Percentiles rank a stretch among this genome's conserved stretches.
phyloP scores from a whole-genome alignment of 2,329 filamentous ascomycete species.

The Zarea fungicola region DNA sequence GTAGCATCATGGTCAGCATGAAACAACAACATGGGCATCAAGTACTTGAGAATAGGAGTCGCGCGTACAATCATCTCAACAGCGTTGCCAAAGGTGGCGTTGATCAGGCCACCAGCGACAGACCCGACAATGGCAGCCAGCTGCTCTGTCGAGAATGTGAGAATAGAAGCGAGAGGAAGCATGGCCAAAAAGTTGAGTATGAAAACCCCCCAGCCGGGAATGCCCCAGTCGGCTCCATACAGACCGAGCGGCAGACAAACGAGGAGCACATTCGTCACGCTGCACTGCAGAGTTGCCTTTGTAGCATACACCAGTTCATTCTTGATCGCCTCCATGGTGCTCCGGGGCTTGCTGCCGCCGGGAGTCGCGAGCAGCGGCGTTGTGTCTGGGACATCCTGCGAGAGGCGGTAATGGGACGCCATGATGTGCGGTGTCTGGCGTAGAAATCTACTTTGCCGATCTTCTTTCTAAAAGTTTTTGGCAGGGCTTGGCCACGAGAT shows the following conservation, averaged over 20 bases:
- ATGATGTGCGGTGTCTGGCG: too few species aligned
- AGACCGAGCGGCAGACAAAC: slow-evolving; percentile 62
- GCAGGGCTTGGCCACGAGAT: neutral
- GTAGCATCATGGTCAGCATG: neutral
- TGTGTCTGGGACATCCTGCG: slow-evolving; percentile 2
- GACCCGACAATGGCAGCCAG: slow-evolving; percentile 55
- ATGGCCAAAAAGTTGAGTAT: slow-evolving; percentile 60
- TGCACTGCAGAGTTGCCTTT: slow-evolving; percentile 13
- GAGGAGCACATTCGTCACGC: slow-evolving; percentile 47
- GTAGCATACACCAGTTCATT: slow-evolving; percentile 12
- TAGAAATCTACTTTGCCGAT: too few species aligned
- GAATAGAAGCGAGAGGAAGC: slow-evolving; percentile 54
- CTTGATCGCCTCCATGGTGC: neutral
- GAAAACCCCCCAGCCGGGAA: slow-evolving; percentile 45
- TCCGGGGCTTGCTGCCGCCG: neutral
- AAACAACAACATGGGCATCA: neutral
- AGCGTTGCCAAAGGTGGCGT: slow-evolving; percentile 62
- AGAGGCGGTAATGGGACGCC: neutral
- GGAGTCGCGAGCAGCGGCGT: slow-evolving; percentile 3
- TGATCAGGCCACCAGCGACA: slow-evolving; percentile 57
- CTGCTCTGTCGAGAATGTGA: slow-evolving; percentile 62
- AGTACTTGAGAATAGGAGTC: too few species aligned
- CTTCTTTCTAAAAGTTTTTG: too few species aligned
- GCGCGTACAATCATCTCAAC: slow-evolving; percentile 57
- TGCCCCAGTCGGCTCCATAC: slow-evolving; percentile 43